These are phyloP conservation scores for Scedosporium boydii DNA, from an alignment of 2,329 filamentous ascomycete species.

Conservation along the genomic window DNA sequence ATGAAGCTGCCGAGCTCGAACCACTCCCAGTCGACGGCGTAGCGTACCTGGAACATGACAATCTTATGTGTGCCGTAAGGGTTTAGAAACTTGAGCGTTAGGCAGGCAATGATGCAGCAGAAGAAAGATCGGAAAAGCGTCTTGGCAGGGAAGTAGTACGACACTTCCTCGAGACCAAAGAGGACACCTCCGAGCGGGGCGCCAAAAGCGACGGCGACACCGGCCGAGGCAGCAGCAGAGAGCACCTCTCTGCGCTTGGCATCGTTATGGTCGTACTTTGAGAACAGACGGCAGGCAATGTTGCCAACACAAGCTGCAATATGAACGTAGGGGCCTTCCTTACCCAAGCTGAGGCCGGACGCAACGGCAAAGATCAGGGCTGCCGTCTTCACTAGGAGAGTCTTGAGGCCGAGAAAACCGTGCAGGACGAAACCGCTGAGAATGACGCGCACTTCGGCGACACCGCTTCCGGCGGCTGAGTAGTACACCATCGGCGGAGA, in stretches of 20 bases:
- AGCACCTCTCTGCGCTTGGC: constrained; percentile 87
- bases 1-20: constrained; percentile 85
- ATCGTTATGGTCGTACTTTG: constrained; percentile 90
- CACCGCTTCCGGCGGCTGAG: constrained; percentile 88
- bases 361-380: constrained; percentile 82
- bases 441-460: constrained; percentile 95
- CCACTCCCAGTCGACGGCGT: constrained; percentile 82
- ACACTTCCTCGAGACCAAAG: constrained; percentile 89
- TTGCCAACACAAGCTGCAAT: constrained; percentile 94
- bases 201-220: constrained; percentile 89
- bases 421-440: constrained; percentile 96
- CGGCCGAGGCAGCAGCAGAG: constrained; percentile 85
- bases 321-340: constrained; percentile 95
- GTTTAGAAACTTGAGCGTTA: constrained; percentile 90
- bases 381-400: constrained; percentile 73
- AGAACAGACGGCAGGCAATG: constrained; percentile 85
- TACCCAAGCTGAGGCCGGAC: constrained; percentile 86
- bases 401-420: constrained; percentile 84
- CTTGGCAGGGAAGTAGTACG: constrained; percentile 96
- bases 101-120: constrained; percentile 86
- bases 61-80: constrained; percentile 96
- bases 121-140: constrained; percentile 97
- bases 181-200: constrained; percentile 80
- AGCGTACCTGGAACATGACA: constrained; percentile 90
- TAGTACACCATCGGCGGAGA: constrained; percentile 81